Conservation (phyloP, 2,329 filamentous ascomycete species). For the Elsinoe perseae region DNA sequence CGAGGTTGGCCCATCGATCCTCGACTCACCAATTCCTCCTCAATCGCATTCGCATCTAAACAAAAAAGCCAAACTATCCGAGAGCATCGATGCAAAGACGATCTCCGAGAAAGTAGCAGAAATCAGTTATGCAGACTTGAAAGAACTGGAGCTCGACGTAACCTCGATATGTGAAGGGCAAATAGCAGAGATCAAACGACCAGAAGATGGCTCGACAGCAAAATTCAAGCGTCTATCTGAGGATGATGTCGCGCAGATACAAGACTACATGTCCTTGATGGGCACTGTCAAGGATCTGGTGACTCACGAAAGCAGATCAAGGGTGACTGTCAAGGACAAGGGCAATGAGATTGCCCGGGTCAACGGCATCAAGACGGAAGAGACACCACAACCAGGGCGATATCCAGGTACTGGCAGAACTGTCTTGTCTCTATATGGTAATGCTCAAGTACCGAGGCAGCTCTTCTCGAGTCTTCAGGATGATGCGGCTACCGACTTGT, state of each 20-base stretch:
- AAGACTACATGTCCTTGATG: conserved; percentile 26
- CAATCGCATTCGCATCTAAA: conserved; percentile 21
- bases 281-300: conserved; percentile 25
- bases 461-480: conserved; percentile 79
- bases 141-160: conserved; percentile 38
- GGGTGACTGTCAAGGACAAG: not conserved
- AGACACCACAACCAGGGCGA: not conserved
- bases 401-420: conserved; percentile 40
- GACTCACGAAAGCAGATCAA: conserved; percentile 23
- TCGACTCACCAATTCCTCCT: conserved; percentile 33
- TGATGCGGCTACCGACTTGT: conserved; percentile 20
- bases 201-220: conserved; percentile 17
- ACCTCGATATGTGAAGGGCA: conserved; percentile 34
- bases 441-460: conserved; percentile 64
- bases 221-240: conserved; percentile 26
- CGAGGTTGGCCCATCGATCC: conserved; percentile 41
- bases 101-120: conserved; percentile 34
- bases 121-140: conserved; percentile 35
- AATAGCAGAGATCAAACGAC: conserved; percentile 28
- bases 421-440: conserved; percentile 70
- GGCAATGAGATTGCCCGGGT: conserved; percentile 20
- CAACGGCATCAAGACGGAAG: conserved; percentile 18
- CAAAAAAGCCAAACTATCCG: conserved; percentile 40
- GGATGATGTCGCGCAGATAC: conserved; percentile 32
- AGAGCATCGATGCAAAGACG: conserved; percentile 26